Percentiles rank a stretch among this genome's conserved stretches.
Conservation (phyloP, 2,329 filamentous ascomycete genomes). For the Colletotrichum zoysiae region DNA sequence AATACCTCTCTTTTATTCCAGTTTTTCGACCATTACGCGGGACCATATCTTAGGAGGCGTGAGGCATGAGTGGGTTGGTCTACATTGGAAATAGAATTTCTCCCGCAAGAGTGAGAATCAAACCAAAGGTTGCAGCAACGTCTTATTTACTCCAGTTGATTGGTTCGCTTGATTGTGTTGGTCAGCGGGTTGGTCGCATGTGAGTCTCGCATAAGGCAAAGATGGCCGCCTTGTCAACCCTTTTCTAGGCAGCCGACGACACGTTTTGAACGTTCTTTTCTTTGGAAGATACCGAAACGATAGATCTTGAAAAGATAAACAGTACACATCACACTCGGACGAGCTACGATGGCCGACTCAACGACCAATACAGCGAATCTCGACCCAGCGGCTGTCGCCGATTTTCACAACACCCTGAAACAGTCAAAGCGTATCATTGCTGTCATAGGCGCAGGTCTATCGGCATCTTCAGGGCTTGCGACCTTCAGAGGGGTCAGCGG, state of each 20-base stretch:
- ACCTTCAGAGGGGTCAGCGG: slow-evolving; percentile 76
- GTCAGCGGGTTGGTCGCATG: neutral
- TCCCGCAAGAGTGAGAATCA: neutral
- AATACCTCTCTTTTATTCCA: too few species aligned
- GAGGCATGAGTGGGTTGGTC: neutral
- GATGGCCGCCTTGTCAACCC: neutral
- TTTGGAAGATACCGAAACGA: accelerated
- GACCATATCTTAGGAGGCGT: neutral
- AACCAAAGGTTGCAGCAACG: neutral
- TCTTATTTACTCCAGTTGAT: neutral
- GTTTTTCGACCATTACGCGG: neutral
- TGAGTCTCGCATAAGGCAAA: too few species aligned
- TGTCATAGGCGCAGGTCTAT: slow-evolving; percentile 50
- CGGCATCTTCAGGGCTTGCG: slow-evolving; percentile 50
- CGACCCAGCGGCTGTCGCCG: slow-evolving; percentile 37
- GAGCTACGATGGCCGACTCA: neutral
- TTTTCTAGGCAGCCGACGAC: neutral
- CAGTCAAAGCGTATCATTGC: slow-evolving; percentile 48
- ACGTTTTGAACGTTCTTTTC: neutral
- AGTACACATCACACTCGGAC: too few species aligned
- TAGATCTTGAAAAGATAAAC: too few species aligned
- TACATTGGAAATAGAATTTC: neutral
- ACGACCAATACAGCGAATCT: neutral
- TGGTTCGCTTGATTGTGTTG: neutral
- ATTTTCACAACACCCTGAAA: slow-evolving; percentile 46